These are phyloP conservation scores for Saccharomyces paradoxus DNA, from an alignment of 805 yeast genomes.

Conservation along the genomic window DNA sequence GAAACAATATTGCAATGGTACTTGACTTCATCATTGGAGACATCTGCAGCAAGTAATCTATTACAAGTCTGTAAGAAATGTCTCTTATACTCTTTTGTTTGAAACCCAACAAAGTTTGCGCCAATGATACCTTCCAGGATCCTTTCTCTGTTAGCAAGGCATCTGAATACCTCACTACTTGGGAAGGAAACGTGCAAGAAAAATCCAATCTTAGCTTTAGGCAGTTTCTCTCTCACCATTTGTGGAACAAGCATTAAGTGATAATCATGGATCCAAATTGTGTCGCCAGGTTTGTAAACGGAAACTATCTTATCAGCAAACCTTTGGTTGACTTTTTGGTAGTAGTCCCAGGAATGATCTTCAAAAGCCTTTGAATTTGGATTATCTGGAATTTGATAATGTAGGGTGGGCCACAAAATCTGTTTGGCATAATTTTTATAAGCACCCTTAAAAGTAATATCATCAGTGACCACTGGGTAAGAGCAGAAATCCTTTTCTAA, in stretches of 20 bases:
- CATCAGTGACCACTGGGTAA: slow-evolving; percentile 64
- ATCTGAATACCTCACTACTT: slow-evolving; percentile 87
- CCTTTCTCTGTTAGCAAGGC: slow-evolving; percentile 78
- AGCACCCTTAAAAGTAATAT: slow-evolving; percentile 79
- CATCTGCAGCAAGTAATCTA: slow-evolving; percentile 74
- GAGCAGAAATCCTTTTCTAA: slow-evolving; percentile 45
- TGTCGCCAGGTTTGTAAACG: slow-evolving; percentile 63
- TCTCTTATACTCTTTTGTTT: slow-evolving; percentile 85
- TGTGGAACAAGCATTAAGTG: slow-evolving; percentile 80
- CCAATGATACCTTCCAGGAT: slow-evolving; percentile 80
- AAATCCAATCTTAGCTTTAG: slow-evolving; percentile 82
- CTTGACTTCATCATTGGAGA: slow-evolving; percentile 50
- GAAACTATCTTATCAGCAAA: slow-evolving; percentile 71
- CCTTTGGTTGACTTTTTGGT: slow-evolving; percentile 62
- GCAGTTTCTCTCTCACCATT: slow-evolving; percentile 68
- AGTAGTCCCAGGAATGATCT: slow-evolving; percentile 88
- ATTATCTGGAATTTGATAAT: slow-evolving; percentile 90
- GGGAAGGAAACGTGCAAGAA: slow-evolving; percentile 93
- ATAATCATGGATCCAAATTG: slow-evolving; percentile 90
- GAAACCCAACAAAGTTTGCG: slow-evolving; percentile 81
- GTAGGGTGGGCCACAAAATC: slow-evolving; percentile 91
- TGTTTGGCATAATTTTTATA: slow-evolving; percentile 89
- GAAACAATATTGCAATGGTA: slow-evolving; percentile 52
- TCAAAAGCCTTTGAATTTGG: slow-evolving; percentile 92
- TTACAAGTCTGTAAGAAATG: slow-evolving; percentile 90